Percentiles rank a stretch among this genome's conserved stretches.
These are phyloP conservation scores for Penicillium sp. DNA, from an alignment of 2,329 filamentous ascomycete species.

Conservation along the genomic window DNA sequence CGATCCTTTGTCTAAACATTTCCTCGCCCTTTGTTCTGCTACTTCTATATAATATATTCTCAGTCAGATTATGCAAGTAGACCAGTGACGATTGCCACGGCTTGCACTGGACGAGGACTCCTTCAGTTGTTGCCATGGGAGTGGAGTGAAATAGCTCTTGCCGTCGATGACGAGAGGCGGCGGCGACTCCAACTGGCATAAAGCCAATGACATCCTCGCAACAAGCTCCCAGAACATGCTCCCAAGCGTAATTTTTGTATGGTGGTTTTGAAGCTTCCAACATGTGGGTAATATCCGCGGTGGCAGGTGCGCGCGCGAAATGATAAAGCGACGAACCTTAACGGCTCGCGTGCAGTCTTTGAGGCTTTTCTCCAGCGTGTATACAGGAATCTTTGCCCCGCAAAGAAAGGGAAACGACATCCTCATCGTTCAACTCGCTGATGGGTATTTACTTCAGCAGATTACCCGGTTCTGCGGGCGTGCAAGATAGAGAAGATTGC, in stretches of 20 bases:
- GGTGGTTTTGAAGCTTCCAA: background rate
- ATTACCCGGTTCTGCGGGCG: background rate
- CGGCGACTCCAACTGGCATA: too few species aligned
- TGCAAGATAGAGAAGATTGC: background rate
- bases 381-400: background rate
- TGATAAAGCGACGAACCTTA: background rate
- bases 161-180: too few species aligned
- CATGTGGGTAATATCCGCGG: background rate
- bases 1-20: too few species aligned
- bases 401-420: background rate
- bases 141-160: too few species aligned
- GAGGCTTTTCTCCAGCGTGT: background rate
- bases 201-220: too few species aligned
- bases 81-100: too few species aligned
- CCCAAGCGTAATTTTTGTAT: background rate
- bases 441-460: rapidly evolving
- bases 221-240: background rate
- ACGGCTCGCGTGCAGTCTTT: background rate
- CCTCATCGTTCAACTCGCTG: background rate
- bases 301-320: background rate
- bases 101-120: too few species aligned
- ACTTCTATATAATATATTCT: too few species aligned
- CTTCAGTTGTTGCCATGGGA: too few species aligned
- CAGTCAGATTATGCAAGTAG: too few species aligned
- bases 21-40: too few species aligned